These are phyloP conservation scores for Cercophora sp. DNA, from an alignment of 495 filamentous ascomycete genomes.

Conservation along the genomic window DNA sequence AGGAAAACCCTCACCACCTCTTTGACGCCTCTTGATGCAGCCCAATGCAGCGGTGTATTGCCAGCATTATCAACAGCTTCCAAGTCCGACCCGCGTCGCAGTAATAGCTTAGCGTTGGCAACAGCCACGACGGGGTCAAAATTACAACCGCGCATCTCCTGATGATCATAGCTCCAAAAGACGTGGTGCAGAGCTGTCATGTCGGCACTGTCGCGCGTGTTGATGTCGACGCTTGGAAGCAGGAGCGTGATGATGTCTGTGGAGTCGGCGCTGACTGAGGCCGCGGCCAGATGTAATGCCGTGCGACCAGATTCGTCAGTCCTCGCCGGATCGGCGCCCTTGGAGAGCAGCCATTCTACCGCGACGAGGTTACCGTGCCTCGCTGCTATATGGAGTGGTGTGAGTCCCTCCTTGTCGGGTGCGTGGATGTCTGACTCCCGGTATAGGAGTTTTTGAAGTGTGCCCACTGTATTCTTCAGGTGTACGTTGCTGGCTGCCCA, in stretches of 20 bases:
- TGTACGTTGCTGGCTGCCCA: neutral
- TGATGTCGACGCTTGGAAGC: constrained; percentile 2
- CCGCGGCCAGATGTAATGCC: neutral
- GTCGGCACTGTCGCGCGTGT: constrained; percentile 22
- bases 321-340: neutral
- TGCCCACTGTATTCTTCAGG: neutral
- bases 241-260: neutral
- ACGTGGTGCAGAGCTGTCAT: constrained; percentile 24
- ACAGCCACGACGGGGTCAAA: constrained; percentile 10
- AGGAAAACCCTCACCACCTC: neutral
- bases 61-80: constrained; percentile 7
- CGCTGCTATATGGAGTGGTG: constrained; percentile 1
- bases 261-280: constrained; percentile 1
- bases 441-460: constrained; percentile 2
- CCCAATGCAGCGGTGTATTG: constrained; percentile 9
- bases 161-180: constrained; percentile 6
- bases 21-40: neutral
- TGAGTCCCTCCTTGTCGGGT: neutral
- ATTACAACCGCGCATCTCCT: neutral
- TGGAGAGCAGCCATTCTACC: neutral
- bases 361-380: neutral
- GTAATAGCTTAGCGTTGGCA: constrained; percentile 9
- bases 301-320: neutral
- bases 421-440: constrained; percentile 2
- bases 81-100: constrained; percentile 1